Evolutionary conservation across 495 filamentous ascomycete species (phyloP).

Genomic region (Penicillium canescens): DNA sequence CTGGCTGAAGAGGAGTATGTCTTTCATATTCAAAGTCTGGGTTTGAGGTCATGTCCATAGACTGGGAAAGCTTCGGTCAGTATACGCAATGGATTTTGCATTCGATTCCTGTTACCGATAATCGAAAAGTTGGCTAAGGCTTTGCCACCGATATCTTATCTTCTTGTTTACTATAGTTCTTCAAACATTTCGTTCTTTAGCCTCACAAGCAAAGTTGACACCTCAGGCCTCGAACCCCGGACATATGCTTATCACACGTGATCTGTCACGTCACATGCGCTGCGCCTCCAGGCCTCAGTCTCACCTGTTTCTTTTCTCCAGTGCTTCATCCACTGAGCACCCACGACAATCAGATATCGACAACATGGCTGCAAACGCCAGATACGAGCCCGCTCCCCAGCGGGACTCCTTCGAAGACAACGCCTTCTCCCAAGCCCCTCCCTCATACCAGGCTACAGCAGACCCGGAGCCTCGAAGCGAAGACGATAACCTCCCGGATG

Average conservation of each 20-base stretch:
- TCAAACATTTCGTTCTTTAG: too few species aligned
- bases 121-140: too few species aligned
- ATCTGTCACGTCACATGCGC: slow-evolving; percentile 3
- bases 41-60: too few species aligned
- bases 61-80: too few species aligned
- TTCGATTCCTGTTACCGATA: too few species aligned
- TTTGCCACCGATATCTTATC: too few species aligned
- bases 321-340: background rate
- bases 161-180: too few species aligned
- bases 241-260: slow-evolving; percentile 12
- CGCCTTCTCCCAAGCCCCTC: slow-evolving; percentile 80
- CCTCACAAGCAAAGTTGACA: background rate
- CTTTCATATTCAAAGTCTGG: background rate
- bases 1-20: too few species aligned
- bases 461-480: slow-evolving; percentile 72
- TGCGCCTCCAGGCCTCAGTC: slow-evolving; percentile 7
- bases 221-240: background rate
- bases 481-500: slow-evolving; percentile 90
- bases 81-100: too few species aligned
- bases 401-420: slow-evolving; percentile 69
- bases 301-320: background rate
- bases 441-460: slow-evolving; percentile 59
- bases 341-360: background rate
- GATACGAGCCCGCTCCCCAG: slow-evolving; percentile 70
- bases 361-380: slow-evolving; percentile 65